These are phyloP conservation scores for Kuraishia ogatae DNA, from an alignment of 805 yeast species.

Conservation along the genomic window DNA sequence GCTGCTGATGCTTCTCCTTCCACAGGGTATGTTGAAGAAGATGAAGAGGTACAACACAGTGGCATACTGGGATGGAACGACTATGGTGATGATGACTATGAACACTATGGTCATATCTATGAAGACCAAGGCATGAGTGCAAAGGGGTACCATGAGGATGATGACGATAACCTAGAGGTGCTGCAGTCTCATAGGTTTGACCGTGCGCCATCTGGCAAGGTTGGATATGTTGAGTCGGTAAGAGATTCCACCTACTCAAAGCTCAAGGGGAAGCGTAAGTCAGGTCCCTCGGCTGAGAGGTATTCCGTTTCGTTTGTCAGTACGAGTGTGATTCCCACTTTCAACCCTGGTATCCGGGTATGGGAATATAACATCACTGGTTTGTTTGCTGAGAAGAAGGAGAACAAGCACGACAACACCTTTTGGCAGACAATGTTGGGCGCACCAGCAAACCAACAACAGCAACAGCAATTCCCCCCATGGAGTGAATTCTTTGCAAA, in stretches of 20 bases:
- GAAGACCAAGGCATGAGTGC: not conserved
- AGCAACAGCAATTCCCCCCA: slow-evolving; percentile 24
- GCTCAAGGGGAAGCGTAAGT: slow-evolving; percentile 34
- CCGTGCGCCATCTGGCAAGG: slow-evolving; percentile 65
- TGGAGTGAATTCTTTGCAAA: slow-evolving; percentile 54
- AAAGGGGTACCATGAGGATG: slow-evolving; percentile 1
- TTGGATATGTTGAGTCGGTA: slow-evolving; percentile 46
- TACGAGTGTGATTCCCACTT: slow-evolving; percentile 76
- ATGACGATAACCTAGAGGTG: slow-evolving; percentile 13
- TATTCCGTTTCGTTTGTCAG: slow-evolving; percentile 64
- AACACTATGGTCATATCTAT: slow-evolving; percentile 1
- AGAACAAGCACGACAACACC: slow-evolving; percentile 8
- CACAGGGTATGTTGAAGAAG: not conserved
- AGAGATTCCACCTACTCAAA: slow-evolving; percentile 44
- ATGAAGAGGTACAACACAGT: slow-evolving; percentile 6
- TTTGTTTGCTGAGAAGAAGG: slow-evolving; percentile 18
- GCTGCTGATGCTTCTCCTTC: not conserved
- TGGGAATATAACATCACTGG: slow-evolving; percentile 80
- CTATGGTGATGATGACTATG: slow-evolving; percentile 16
- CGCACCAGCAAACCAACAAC: not conserved
- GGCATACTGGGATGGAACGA: slow-evolving; percentile 3
- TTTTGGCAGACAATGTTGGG: not conserved
- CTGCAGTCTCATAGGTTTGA: slow-evolving; percentile 30
- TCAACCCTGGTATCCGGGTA: slow-evolving; percentile 72
- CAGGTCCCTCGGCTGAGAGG: slow-evolving; percentile 40